Evolutionary conservation across 2,329 filamentous ascomycete genomes (phyloP).

Genomic region (Xylaria arbuscula): DNA sequence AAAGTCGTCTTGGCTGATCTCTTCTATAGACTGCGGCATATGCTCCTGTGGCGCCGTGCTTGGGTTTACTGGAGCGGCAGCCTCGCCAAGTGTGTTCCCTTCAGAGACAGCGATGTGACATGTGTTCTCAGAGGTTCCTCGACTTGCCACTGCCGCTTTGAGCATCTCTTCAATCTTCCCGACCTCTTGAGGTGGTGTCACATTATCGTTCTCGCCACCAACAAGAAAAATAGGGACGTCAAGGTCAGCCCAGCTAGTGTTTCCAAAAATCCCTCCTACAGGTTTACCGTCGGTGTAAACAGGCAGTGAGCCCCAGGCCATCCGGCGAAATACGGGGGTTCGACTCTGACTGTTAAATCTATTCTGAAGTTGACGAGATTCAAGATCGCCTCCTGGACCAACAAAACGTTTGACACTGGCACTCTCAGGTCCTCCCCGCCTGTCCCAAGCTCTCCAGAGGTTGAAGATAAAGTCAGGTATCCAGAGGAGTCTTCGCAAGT

Average conservation of each 20-base stretch:
- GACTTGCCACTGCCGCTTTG: constrained; percentile 28
- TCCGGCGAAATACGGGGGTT: constrained; percentile 84
- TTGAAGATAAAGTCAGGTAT: constrained; percentile 80
- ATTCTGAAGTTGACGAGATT: constrained; percentile 74
- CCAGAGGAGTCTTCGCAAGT: constrained; percentile 68
- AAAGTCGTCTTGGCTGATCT: constrained; percentile 55
- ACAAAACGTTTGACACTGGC: constrained; percentile 83
- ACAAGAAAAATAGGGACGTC: constrained; percentile 81
- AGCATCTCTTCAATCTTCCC: constrained; percentile 69
- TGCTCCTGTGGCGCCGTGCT: constrained; percentile 49
- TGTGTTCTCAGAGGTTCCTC: not conserved
- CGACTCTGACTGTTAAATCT: constrained; percentile 85
- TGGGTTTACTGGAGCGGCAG: constrained; percentile 60
- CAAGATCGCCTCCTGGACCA: constrained; percentile 71
- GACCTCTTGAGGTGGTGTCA: constrained; percentile 79
- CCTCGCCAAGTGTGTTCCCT: constrained; percentile 57
- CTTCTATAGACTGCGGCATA: constrained; percentile 53
- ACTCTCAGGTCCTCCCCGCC: constrained; percentile 80
- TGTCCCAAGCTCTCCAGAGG: constrained; percentile 80
- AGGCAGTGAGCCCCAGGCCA: constrained; percentile 79
- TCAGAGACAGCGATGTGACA: constrained; percentile 24
- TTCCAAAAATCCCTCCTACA: constrained; percentile 74
- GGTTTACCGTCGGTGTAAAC: constrained; percentile 64
- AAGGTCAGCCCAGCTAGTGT: constrained; percentile 77
- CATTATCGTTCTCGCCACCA: constrained; percentile 78